Evolutionary conservation across 2,329 filamentous ascomycete genomes (phyloP).

Genomic region (Blastomyces silverae): DNA sequence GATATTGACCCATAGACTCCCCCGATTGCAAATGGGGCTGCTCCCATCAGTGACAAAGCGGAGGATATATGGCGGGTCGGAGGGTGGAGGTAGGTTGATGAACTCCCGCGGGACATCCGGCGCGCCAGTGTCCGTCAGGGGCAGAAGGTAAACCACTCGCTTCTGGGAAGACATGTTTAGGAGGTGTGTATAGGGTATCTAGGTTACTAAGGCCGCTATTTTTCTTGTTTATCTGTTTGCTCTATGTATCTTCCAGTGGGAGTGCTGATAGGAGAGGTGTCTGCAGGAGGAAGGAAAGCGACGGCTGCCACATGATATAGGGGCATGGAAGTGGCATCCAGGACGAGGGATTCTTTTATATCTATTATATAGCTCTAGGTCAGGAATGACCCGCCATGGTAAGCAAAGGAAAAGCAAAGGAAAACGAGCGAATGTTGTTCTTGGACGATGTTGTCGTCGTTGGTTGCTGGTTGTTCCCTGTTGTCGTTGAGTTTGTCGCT

Average conservation of each 20-base stretch:
- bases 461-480: background rate
- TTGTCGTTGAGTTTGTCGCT: background rate
- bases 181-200: background rate
- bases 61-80: constrained; percentile 64
- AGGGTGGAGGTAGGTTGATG: constrained; percentile 78
- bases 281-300: background rate
- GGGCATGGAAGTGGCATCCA: background rate
- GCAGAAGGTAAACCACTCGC: constrained; percentile 66
- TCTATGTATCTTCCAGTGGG: background rate
- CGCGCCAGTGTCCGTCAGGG: constrained; percentile 85
- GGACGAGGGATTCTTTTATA: background rate
- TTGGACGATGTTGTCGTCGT: background rate
- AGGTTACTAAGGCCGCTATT: background rate
- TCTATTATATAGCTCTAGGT: background rate
- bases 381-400: background rate
- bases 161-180: background rate
- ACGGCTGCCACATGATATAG: background rate
- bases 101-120: constrained; percentile 84
- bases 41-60: constrained; percentile 90
- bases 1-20: constrained; percentile 95
- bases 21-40: constrained; percentile 89
- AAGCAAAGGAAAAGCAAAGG: background rate
- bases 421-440: background rate
- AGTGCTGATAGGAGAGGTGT: background rate
- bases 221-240: background rate